These are phyloP conservation scores for Dissophora ornata DNA, from an alignment of 192 early-diverging fungal genomes.

Conservation along the genomic window DNA sequence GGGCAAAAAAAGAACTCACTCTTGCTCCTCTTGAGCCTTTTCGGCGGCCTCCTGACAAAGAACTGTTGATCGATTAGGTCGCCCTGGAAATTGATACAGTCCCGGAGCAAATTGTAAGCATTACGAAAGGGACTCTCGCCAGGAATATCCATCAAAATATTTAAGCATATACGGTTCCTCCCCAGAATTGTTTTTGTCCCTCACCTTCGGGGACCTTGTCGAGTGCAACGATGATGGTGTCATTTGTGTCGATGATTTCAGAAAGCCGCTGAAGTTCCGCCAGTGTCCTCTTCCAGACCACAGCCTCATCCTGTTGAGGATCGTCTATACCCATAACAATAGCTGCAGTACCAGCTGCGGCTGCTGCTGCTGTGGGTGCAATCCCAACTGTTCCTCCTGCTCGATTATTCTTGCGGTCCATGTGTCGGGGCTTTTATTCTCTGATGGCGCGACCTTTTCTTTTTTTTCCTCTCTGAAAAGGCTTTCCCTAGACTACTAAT, in stretches of 20 bases:
- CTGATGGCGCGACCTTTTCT: too few relatives aligned
- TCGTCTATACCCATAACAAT: constrained; percentile 14
- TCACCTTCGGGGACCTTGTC: constrained; percentile 32
- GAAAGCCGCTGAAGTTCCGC: constrained; percentile 25
- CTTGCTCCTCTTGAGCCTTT: constrained; percentile 28
- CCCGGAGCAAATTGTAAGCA: too few relatives aligned
- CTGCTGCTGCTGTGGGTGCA: constrained; percentile 4
- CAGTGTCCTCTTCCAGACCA: constrained; percentile 29
- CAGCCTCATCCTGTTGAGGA: constrained; percentile 15
- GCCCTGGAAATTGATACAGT: constrained; percentile 25
- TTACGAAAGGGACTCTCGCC: too few relatives aligned
- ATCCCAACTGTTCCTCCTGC: neutral
- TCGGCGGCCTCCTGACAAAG: constrained; percentile 40
- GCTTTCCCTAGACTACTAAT: too few relatives aligned
- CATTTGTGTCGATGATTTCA: constrained; percentile 24
- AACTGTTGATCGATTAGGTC: constrained; percentile 12
- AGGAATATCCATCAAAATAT: too few relatives aligned
- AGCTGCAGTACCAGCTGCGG: too few relatives aligned
- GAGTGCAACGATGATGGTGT: constrained; percentile 12
- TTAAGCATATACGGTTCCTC: too few relatives aligned
- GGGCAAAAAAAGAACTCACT: constrained; percentile 25
- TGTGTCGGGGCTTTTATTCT: too few relatives aligned
- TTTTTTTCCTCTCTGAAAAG: too few relatives aligned
- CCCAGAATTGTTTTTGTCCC: too few relatives aligned
- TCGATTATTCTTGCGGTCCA: constrained; percentile 38